Conservation (phyloP, 805 yeast genomes). For the Starmerella floricola region DNA sequence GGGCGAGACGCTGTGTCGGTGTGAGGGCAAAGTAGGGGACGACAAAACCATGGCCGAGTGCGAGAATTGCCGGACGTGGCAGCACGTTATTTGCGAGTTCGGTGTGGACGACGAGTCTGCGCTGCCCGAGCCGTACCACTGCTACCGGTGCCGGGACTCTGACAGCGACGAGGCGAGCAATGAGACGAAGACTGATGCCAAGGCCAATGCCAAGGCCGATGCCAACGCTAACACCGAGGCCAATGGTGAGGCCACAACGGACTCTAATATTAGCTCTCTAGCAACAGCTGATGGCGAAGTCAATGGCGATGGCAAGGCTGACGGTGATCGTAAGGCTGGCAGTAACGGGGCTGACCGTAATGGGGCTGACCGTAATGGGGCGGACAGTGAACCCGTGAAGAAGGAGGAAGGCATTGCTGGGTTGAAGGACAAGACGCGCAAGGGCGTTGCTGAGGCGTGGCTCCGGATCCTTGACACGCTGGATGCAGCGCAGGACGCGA, state of each 20-base stretch:
- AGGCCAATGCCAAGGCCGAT: not conserved
- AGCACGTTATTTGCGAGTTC: constrained; percentile 52
- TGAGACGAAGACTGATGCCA: not conserved
- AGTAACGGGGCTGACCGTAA: not conserved
- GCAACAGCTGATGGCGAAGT: constrained; percentile 20
- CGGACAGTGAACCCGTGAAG: too few species aligned
- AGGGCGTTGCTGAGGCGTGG: constrained; percentile 30
- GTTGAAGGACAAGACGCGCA: not conserved
- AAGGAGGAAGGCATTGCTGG: not conserved
- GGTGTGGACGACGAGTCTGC: constrained; percentile 32
- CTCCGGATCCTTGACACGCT: not conserved
- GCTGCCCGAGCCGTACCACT: constrained; percentile 43
- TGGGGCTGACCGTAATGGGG: too few species aligned
- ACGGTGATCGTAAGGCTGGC: not conserved
- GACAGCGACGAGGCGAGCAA: not conserved
- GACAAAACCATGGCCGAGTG: constrained; percentile 51
- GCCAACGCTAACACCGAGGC: not conserved
- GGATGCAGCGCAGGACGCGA: not conserved
- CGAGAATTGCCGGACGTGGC: constrained; percentile 56
- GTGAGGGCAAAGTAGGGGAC: constrained; percentile 34
- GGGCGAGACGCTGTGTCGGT: constrained; percentile 14
- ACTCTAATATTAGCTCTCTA: not conserved
- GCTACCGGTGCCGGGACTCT: constrained; percentile 40
- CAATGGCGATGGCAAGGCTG: not conserved
- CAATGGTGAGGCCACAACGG: not conserved